phyloP scores from a whole-genome alignment of 1,284 basidiomycete genomes.

The Boletus sp. region DNA sequence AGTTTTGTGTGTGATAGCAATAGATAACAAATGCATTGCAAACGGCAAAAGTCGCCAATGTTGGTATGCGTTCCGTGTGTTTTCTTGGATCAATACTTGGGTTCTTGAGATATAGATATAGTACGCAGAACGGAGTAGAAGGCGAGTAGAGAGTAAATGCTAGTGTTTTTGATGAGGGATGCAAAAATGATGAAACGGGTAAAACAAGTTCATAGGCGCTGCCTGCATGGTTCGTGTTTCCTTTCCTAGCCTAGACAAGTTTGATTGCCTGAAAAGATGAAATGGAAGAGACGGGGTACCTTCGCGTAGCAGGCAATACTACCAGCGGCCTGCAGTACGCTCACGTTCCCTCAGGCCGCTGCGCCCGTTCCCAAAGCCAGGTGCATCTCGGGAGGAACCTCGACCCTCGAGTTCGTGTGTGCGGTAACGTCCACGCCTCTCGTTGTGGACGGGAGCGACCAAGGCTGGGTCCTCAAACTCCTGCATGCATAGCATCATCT shows the following conservation, averaged over 20 bases:
- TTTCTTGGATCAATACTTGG: slow-evolving; percentile 36
- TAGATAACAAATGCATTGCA: slow-evolving; percentile 43
- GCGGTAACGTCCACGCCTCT: slow-evolving; percentile 51
- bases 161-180: slow-evolving; percentile 32
- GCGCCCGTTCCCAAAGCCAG: slow-evolving; percentile 59
- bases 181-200: slow-evolving; percentile 20
- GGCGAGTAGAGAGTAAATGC: slow-evolving; percentile 31
- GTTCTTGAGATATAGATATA: slow-evolving; percentile 45
- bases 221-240: slow-evolving; percentile 30
- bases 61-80: slow-evolving; percentile 41
- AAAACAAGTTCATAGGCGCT: slow-evolving; percentile 32
- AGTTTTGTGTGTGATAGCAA: slow-evolving; percentile 34
- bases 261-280: slow-evolving; percentile 13
- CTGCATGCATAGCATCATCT: slow-evolving; percentile 42
- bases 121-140: slow-evolving; percentile 40
- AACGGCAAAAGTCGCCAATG: slow-evolving; percentile 31
- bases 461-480: slow-evolving; percentile 41
- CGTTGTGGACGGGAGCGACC: slow-evolving; percentile 27
- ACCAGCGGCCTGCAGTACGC: slow-evolving; percentile 41
- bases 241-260: slow-evolving; percentile 18
- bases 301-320: slow-evolving; percentile 12
- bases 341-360: slow-evolving; percentile 60
- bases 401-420: slow-evolving; percentile 51
- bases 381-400: slow-evolving; percentile 45
- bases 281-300: neutral